phyloP scores from a whole-genome alignment of 2,329 filamentous ascomycete species.

The Fusarium sp. region DNA sequence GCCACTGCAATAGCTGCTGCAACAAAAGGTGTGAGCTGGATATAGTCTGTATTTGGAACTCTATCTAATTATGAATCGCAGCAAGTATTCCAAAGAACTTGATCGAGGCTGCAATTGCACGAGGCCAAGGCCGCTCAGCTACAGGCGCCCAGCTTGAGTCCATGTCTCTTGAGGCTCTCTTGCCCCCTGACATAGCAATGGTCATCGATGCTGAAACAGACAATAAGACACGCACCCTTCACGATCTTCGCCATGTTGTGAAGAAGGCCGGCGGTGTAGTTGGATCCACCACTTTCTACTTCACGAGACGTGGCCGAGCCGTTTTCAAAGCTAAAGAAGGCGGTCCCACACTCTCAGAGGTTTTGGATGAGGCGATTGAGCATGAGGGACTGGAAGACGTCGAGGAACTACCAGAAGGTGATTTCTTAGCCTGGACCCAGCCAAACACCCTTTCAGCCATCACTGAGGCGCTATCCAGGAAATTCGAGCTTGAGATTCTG shows the following conservation, averaged over 20 bases:
- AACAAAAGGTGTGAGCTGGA: constrained; percentile 74
- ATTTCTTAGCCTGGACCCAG: constrained; percentile 71
- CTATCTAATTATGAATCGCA: constrained; percentile 41
- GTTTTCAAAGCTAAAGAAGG: constrained; percentile 71
- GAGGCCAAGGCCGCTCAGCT: constrained; percentile 86
- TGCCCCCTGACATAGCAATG: constrained; percentile 81
- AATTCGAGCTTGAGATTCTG: constrained; percentile 75
- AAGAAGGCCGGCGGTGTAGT: constrained; percentile 78
- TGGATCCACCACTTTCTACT: constrained; percentile 85
- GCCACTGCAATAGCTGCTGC: constrained; percentile 79
- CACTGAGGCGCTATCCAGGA: constrained; percentile 66
- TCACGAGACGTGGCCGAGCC: constrained; percentile 82
- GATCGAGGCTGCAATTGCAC: constrained; percentile 88
- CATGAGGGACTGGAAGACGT: constrained; percentile 81
- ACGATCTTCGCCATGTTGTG: constrained; percentile 78
- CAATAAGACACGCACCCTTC: constrained; percentile 78
- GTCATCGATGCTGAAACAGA: constrained; percentile 91
- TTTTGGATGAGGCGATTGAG: constrained; percentile 87
- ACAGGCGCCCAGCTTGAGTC: constrained; percentile 82
- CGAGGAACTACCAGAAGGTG: constrained; percentile 74
- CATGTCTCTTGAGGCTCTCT: constrained; percentile 82
- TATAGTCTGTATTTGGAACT: background rate
- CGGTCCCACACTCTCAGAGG: constrained; percentile 72
- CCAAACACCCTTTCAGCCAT: constrained; percentile 52
- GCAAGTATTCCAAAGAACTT: constrained; percentile 84